phyloP scores from a whole-genome alignment of 2,329 filamentous ascomycete species.

The Fusarium austroafricanum region DNA sequence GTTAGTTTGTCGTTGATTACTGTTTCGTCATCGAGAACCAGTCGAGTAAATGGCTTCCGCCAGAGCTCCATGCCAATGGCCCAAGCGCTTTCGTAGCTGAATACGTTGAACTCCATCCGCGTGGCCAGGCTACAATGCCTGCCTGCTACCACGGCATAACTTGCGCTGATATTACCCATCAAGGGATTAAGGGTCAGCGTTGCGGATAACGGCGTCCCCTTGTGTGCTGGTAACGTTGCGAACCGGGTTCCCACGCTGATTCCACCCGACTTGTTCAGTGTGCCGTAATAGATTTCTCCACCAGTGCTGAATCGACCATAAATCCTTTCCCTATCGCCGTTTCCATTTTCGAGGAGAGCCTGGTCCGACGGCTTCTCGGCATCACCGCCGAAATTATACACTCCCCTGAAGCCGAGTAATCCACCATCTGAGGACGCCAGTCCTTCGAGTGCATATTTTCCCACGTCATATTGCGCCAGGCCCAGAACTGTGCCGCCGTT shows the following conservation, averaged over 20 bases:
- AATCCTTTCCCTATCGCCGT: constrained; percentile 67
- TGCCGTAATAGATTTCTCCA: constrained; percentile 94
- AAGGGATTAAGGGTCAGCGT: constrained; percentile 93
- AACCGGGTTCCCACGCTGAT: constrained; percentile 91
- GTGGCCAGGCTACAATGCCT: constrained; percentile 86
- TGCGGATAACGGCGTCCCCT: constrained; percentile 91
- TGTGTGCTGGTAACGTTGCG: constrained; percentile 82
- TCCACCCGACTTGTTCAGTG: constrained; percentile 92
- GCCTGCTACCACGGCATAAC: constrained; percentile 90
- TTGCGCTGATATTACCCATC: constrained; percentile 92
- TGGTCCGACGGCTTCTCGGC: constrained; percentile 53
- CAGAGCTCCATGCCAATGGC: constrained; percentile 93
- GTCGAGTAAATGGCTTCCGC: constrained; percentile 69
- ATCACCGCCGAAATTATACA: constrained; percentile 94
- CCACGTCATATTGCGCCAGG: constrained; percentile 82
- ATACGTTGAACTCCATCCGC: constrained; percentile 96
- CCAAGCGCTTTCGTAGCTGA: constrained; percentile 96
- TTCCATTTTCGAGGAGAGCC: constrained; percentile 34
- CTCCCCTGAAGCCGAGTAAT: constrained; percentile 83
- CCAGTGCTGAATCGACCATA: constrained; percentile 90
- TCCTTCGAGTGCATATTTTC: constrained; percentile 89
- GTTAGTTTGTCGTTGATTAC: constrained; percentile 43
- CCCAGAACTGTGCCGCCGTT: constrained; percentile 82
- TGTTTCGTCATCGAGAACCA: constrained; percentile 51
- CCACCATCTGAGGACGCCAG: constrained; percentile 93